Evolutionary conservation across 371 early-diverging fungal genomes (phyloP).

Genomic region (Mucor racemosus): DNA sequence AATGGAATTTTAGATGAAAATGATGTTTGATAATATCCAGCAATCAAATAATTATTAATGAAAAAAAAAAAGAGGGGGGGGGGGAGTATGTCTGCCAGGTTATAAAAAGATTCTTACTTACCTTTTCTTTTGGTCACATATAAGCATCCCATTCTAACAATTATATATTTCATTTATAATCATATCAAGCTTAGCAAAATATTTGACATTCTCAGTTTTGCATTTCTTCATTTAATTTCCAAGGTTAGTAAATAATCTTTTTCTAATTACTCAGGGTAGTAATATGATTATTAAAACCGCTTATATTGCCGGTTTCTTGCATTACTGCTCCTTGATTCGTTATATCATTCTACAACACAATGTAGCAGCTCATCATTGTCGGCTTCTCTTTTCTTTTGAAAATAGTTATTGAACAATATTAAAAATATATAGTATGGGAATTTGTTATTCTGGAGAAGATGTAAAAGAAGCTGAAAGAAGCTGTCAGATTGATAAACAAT

Average conservation of each 20-base stretch:
- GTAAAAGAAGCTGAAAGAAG: slow-evolving; percentile 51
- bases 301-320: slow-evolving; percentile 5
- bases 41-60: background rate
- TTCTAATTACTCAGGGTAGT: too few relatives aligned
- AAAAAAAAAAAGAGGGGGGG: background rate
- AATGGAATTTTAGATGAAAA: background rate
- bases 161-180: background rate
- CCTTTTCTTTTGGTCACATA: background rate
- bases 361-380: background rate
- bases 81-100: background rate
- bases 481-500: slow-evolving; percentile 62
- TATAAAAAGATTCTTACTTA: background rate
- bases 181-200: background rate
- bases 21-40: background rate
- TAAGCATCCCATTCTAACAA: background rate
- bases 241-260: too few relatives aligned
- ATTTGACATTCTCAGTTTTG: background rate
- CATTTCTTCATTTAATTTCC: background rate
- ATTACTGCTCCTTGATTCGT: slow-evolving; percentile 3
- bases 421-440: slow-evolving; percentile 46
- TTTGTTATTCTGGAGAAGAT: slow-evolving; percentile 65
- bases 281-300: background rate
- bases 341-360: background rate
- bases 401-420: too few relatives aligned
- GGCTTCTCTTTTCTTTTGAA: background rate